These are phyloP conservation scores for Alternaria burnsii DNA, from an alignment of 2,329 filamentous ascomycete species.

Conservation along the genomic window DNA sequence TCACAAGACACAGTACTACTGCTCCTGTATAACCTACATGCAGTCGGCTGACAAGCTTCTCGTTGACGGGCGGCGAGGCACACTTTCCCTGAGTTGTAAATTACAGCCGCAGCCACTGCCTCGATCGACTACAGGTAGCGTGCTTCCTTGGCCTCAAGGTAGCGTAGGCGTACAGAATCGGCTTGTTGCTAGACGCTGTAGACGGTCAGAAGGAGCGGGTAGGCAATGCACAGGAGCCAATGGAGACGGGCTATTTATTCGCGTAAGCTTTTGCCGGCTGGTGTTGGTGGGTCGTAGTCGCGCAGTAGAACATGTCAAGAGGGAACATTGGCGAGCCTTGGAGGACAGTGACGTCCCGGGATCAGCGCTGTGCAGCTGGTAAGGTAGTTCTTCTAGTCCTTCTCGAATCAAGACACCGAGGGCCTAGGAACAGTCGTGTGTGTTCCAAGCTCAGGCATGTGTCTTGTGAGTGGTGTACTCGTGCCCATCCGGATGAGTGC, in stretches of 20 bases:
- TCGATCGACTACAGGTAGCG: background rate
- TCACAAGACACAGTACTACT: background rate
- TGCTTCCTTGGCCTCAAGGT: background rate
- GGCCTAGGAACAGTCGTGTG: background rate
- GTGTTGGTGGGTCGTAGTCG: conserved; percentile 17
- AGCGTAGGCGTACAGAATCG: conserved; percentile 1
- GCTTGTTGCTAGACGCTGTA: conserved; percentile 6
- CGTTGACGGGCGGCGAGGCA: conserved; percentile 12
- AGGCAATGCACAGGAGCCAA: conserved; percentile 16
- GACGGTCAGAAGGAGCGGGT: conserved; percentile 5
- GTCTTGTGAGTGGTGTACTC: background rate
- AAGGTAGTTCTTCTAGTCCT: background rate
- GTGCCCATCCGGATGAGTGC: background rate
- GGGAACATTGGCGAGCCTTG: conserved; percentile 16
- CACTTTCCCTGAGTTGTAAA: background rate
- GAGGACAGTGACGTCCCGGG: conserved; percentile 22
- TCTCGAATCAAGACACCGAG: conserved; percentile 1
- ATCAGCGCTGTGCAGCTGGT: conserved; percentile 17
- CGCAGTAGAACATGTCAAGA: conserved; percentile 22
- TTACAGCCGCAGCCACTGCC: background rate
- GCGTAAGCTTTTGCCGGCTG: conserved; percentile 22
- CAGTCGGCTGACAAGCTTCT: conserved; percentile 10
- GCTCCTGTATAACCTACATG: background rate
- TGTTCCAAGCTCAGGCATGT: background rate
- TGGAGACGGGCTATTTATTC: conserved; percentile 15